Evolutionary conservation across 2,329 filamentous ascomycete genomes (phyloP), one percentile per base, ranked within the genome.

Genomic region (Scolecobasidium constrictum): DNA sequence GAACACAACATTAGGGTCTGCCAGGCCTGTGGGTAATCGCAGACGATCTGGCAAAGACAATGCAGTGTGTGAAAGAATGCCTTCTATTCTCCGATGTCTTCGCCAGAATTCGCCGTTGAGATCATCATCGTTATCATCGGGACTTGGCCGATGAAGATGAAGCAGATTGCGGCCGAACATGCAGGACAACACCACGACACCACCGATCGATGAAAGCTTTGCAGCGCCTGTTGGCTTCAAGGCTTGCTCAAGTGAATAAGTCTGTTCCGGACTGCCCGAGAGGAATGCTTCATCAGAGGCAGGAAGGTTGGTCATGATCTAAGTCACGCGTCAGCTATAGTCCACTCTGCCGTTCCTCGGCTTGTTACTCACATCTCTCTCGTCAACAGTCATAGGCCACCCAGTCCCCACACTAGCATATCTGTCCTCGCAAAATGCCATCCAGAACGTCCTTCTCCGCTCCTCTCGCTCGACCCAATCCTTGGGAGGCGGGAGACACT

Each of bases 391-490:
- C 84, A 96, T 90, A 1, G 92, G 92, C 92, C 92, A 96, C 5
- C 92, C 92, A 2, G 92, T 96, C 23, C 92, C 92, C 44, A 95
- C 92, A 54, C 87, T 95, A 4, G 87, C 85, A 62, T 94, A 96
- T 41, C 92, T 78, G 56, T 96, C 92, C 48, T 87, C 69, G 52
- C 82, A 86, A 56, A 94, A 96, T 3, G 83, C 77, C 78, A 92
- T 82, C 92, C 92, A 98, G 52, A 96, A 96, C 0, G 87, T 94
- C 49, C 92, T 75, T 41, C 92, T 75, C 50, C 92, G 73, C 59
- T 98, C 92, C 64, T 96, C 92, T 44, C 78, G 75, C 58, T 96
- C 92, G 0, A 85, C 94, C 87, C 87, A 95, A 60, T 98, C 92
- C 55, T 81, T 81, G 2, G 92, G 79, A 1, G 85, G 82, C 4